phyloP scores from a whole-genome alignment of 306 rosid species.

The Myrica gale region DNA sequence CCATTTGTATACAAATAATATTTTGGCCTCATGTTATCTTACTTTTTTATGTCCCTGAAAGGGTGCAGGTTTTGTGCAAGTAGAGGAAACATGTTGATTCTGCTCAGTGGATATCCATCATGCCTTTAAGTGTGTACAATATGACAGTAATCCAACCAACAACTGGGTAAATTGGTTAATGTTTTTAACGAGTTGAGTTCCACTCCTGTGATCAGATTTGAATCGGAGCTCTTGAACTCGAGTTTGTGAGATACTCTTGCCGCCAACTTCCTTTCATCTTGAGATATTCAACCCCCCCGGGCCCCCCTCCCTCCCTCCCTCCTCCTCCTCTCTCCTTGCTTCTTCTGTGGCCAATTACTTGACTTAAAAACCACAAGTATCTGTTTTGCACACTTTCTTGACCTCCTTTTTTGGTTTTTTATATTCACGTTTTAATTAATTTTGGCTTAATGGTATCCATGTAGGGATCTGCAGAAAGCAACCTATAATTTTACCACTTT shows the following conservation, averaged over 20 bases:
- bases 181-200: background rate
- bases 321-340: background rate
- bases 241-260: too few relatives aligned
- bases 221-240: too few relatives aligned
- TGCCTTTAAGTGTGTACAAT: background rate
- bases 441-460: constrained; percentile 3
- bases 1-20: background rate
- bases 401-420: constrained; percentile 9
- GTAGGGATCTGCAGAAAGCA: constrained; percentile 96
- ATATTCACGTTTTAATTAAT: constrained; percentile 4
- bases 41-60: background rate
- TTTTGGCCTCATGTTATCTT: background rate
- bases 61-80: background rate
- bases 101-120: background rate
- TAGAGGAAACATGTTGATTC: background rate
- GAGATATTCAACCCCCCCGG: background rate
- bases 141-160: background rate
- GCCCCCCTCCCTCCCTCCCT: too few relatives aligned
- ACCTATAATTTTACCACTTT: constrained; percentile 85
- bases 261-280: background rate
- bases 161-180: background rate
- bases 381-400: background rate
- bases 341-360: background rate
- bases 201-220: background rate
- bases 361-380: background rate